Evolutionary conservation across 78 protist genomes (phyloP), one percentile per base, ranked within the genome.

Genomic region (Dictyostelium brefeldianum): DNA sequence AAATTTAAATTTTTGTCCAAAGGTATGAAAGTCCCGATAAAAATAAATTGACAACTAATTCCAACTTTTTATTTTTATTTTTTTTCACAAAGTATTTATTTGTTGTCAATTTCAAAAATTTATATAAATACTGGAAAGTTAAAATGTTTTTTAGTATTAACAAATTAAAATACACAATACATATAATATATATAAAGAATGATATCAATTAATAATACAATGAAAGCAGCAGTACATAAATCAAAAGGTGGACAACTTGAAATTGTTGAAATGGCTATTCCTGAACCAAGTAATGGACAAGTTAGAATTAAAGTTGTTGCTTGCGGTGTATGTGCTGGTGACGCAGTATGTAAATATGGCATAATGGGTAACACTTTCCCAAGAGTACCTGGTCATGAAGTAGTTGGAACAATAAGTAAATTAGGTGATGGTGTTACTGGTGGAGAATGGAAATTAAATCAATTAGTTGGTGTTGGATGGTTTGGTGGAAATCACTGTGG

Each of bases 261-360:
- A 18, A 50, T 73, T 2, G 36, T 46, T 11, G 53, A 73, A 73
- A 73, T 46, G 27, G 83, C 82, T 15, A 80, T 92, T 41, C 96
- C 96, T 27, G 65, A 87, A 17, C 81, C 91, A 10, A 7, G 18
- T 77, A 18, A 22, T 4, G 89, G 50, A 5, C 41, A 89, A 59
- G 81, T 96, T 9, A 59, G 91, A 25, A 78, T 96, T 51, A 73
- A 92, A 47, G 94, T 96, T 12, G n/a, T 71, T 11, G 74, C 85
- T n/a, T 92, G 95, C 50, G 97, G 97, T 6, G 92, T 95, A 12
- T 95, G 97, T 64, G 92, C 83, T 43, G 48, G 96, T 8, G 93
- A 95, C 15, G 25, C 14, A 14, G 12, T 75, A 14, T 25, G 64
- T 56, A 31, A 36, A 17, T 29, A 15, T 74, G 94, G 75, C 14